Conservation (phyloP, 1,284 basidiomycete species). For the Puccinia triticina region DNA sequence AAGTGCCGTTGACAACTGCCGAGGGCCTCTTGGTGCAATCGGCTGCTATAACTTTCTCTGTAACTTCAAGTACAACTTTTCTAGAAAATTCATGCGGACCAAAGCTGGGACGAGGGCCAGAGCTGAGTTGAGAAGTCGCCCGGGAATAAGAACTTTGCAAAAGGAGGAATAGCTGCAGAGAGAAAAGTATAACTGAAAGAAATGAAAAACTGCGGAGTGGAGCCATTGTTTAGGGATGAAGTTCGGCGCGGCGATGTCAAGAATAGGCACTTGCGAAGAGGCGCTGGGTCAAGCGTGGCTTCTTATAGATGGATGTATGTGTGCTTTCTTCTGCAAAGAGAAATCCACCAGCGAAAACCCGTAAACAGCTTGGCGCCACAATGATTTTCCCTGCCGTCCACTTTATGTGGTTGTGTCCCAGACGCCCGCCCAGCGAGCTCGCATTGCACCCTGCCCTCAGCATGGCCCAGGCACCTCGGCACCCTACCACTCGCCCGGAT, state of each 20-base stretch:
- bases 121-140: neutral
- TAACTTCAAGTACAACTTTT: constrained; percentile 35
- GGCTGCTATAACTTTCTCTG: neutral
- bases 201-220: neutral
- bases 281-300: too few relatives aligned
- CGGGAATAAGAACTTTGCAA: neutral
- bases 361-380: too few relatives aligned
- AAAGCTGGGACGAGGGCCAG: neutral
- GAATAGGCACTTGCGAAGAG: neutral
- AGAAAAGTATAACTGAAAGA: neutral
- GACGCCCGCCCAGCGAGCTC: too few relatives aligned
- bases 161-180: neutral
- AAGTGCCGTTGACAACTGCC: constrained; percentile 54
- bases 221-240: neutral
- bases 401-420: too few relatives aligned
- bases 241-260: neutral
- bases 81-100: neutral
- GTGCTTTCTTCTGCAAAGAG: too few relatives aligned
- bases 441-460: too few relatives aligned
- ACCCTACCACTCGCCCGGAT: too few relatives aligned
- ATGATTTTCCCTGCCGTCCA: too few relatives aligned
- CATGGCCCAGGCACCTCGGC: too few relatives aligned
- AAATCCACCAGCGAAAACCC: too few relatives aligned
- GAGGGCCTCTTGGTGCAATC: constrained; percentile 46
- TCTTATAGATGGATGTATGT: too few relatives aligned